These are phyloP conservation scores for Globisporangium radiosum DNA, from an alignment of 352 stramenopile genomes.

Conservation along the genomic window DNA sequence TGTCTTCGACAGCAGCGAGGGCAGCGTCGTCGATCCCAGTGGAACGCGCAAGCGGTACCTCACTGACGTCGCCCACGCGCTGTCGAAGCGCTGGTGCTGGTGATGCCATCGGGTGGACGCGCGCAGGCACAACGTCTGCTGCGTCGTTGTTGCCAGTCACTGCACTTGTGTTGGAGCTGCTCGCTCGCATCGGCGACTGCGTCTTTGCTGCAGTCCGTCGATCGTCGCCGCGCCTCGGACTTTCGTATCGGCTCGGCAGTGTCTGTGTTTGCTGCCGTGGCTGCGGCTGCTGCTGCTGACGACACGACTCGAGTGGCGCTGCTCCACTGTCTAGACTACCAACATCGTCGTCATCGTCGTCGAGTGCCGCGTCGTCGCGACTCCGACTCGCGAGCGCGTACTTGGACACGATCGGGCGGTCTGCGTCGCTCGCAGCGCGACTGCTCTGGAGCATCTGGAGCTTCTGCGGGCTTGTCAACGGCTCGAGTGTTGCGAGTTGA, in stretches of 20 bases:
- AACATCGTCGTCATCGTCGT: background rate
- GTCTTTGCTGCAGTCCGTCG: conserved; percentile 21
- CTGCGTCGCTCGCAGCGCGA: conserved; percentile 14
- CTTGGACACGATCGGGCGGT: conserved; percentile 32
- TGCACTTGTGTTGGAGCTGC: background rate
- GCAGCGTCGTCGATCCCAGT: background rate
- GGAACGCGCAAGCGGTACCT: background rate
- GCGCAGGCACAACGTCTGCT: background rate
- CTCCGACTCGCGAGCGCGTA: conserved; percentile 16
- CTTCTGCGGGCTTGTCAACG: conserved; percentile 28
- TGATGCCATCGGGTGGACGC: no score
- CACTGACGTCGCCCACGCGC: background rate
- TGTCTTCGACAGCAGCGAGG: conserved; percentile 5
- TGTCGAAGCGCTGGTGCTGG: background rate
- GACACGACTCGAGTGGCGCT: background rate
- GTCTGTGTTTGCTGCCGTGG: background rate
- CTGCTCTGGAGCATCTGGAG: conserved; percentile 38
- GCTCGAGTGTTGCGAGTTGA: background rate
- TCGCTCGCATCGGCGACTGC: background rate
- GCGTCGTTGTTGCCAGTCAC: background rate
- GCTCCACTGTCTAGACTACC: background rate
- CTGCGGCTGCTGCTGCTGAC: background rate
- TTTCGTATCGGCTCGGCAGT: background rate
- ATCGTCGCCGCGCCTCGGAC: conserved; percentile 16
- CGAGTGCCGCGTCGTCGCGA: background rate